Base-by-base conservation (phyloP, 1,284 basidiomycete genomes). In the Phylloboletellus chloephorus region DNA sequence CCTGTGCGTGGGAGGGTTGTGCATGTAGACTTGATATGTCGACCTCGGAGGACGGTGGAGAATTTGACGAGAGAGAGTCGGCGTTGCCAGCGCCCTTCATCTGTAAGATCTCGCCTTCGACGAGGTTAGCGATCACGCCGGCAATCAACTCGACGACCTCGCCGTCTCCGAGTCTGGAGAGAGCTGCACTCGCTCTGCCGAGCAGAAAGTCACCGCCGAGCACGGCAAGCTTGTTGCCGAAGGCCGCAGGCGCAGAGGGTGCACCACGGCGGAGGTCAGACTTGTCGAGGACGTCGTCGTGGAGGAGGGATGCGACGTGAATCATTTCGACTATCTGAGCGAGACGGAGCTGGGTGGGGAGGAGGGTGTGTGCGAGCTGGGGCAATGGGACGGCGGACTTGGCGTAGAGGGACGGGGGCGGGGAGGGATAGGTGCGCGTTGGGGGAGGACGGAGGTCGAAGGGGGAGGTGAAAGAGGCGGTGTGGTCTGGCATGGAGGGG, bases 251-350 rank as follows among this genome's bases (percentile, higher is more conserved):
- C 0, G 92, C 92, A 10, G 86, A 89, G 3, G 91, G 79, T 0
- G 75, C 77, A 5, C 88, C 85, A 2, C 95, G 76, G 1, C 95
- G 83, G 2, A 93, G 75, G 11, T 80, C 71, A 0, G 94, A 90
- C 44, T 74, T 74, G 69, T 98, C 95, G 48, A 93, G 84, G 37
- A 98, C 93, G 55, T 92, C 89, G 74, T 99, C 93, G 61, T 98
- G 96, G 12, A 99, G 70, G 6, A 96, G 73, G 1, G 90, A 95
- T 21, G 96, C 95, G 49, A 97, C 91, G 61, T 98, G 94, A 48
- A 99, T 92, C 92, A 98, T 97, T 64, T 99, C 96, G 37, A 92
- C 86, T 43, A 99, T 96, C 59, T 95, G 91, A 2, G 95, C 95
- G 17, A 99, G 78, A 21, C 95, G 82, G 17, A 87, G 69, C 64